Conservation (phyloP, 176 grass and related monocot genomes). For the Tillandsia fasciculata region DNA sequence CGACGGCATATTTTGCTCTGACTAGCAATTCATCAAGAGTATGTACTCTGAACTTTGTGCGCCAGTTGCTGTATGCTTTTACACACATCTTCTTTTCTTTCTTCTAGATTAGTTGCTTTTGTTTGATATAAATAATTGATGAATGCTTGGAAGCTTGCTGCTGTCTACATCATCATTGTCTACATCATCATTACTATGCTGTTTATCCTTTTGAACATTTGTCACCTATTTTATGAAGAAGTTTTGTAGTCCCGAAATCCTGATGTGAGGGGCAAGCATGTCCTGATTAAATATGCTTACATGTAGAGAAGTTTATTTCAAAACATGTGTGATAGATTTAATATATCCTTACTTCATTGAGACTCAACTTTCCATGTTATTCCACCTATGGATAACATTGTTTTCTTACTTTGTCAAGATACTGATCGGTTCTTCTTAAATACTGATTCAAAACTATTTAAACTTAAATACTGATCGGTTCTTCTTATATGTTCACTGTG, state of each 20-base stretch:
- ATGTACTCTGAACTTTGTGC: background rate
- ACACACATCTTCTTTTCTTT: background rate
- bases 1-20: conserved; percentile 8
- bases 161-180: background rate
- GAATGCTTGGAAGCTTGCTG: background rate
- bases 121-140: conserved; percentile 3
- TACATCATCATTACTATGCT: background rate
- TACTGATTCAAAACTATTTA: too few relatives aligned
- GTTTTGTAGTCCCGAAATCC: background rate
- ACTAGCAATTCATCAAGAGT: background rate
- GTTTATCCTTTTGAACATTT: background rate
- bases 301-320: too few relatives aligned
- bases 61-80: conserved; percentile 2
- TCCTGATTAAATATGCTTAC: background rate
- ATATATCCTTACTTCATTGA: too few relatives aligned
- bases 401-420: too few relatives aligned
- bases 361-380: too few relatives aligned
- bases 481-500: too few relatives aligned
- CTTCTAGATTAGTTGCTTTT: background rate
- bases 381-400: too few relatives aligned
- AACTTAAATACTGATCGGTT: too few relatives aligned
- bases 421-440: too few relatives aligned
- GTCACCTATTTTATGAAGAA: background rate
- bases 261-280: background rate
- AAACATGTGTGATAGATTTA: too few relatives aligned